A percentile compares a stretch with the other conserved stretches of the same genome.
Conservation (phyloP, 257 asterid species). For the Petrea volubilis region DNA sequence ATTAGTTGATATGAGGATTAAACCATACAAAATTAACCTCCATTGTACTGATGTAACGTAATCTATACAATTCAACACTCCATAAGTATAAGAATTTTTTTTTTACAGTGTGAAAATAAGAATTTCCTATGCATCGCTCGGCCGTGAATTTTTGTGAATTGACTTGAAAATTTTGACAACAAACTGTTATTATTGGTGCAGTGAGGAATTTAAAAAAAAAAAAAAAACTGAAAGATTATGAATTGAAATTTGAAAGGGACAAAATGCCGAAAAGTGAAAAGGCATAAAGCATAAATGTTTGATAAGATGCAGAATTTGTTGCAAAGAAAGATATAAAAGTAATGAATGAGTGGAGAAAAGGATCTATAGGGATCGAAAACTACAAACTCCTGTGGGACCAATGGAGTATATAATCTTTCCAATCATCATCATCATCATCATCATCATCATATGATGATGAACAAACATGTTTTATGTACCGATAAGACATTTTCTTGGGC, state of each 20-base stretch:
- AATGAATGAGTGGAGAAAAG: background rate
- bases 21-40: too few species aligned
- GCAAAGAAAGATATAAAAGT: background rate
- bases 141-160: background rate
- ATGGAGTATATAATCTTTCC: background rate
- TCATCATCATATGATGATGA: background rate
- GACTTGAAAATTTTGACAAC: background rate
- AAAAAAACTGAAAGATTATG: background rate
- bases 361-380: conserved; percentile 1
- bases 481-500: too few species aligned
- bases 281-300: conserved; percentile 32
- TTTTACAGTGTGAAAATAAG: too few species aligned
- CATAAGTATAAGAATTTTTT: too few species aligned
- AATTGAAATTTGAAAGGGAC: background rate
- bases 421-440: background rate
- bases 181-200: background rate
- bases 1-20: too few species aligned
- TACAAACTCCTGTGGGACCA: background rate
- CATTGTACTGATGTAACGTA: too few species aligned
- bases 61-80: too few species aligned
- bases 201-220: too few species aligned
- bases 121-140: too few species aligned
- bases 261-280: conserved; percentile 4
- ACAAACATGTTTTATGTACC: too few species aligned
- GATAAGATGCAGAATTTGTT: background rate